These are phyloP conservation scores for Melampsora larici-populina DNA, from an alignment of 1,284 basidiomycete species.

Conservation along the genomic window DNA sequence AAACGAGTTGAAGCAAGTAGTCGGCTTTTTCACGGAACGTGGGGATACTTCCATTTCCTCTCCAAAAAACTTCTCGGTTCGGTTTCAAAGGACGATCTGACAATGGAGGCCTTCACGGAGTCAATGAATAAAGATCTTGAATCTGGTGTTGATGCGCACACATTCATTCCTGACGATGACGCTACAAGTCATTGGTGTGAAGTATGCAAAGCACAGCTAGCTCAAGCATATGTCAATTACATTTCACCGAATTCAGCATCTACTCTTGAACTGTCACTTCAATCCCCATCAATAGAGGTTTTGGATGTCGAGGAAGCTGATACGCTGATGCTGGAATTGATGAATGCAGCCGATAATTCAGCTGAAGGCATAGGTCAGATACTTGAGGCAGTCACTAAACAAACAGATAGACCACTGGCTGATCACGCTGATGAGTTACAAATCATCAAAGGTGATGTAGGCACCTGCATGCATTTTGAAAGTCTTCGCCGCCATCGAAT, in stretches of 20 bases:
- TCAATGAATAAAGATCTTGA: neutral
- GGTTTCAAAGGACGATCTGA: neutral
- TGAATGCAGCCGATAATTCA: constrained; percentile 9
- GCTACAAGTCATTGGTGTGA: neutral
- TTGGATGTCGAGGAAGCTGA: neutral
- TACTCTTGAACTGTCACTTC: too few species aligned
- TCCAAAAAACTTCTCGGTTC: neutral
- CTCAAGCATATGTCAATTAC: neutral
- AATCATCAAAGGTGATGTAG: constrained; percentile 5
- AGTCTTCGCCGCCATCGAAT: neutral
- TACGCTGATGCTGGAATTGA: constrained; percentile 6
- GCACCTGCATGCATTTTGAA: neutral
- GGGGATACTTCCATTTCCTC: constrained; percentile 15
- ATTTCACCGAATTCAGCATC: too few species aligned
- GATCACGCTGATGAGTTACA: neutral
- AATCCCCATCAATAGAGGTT: too few species aligned
- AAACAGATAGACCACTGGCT: neutral
- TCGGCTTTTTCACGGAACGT: constrained; percentile 10
- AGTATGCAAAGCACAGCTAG: constrained; percentile 8
- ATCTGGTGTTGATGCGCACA: neutral
- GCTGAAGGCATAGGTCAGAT: constrained; percentile 11
- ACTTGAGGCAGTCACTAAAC: neutral
- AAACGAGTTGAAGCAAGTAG: neutral
- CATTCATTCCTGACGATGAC: neutral
- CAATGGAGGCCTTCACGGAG: neutral